Base-by-base conservation (phyloP, 1,284 basidiomycete genomes). In the Tilletiaria anomala region DNA sequence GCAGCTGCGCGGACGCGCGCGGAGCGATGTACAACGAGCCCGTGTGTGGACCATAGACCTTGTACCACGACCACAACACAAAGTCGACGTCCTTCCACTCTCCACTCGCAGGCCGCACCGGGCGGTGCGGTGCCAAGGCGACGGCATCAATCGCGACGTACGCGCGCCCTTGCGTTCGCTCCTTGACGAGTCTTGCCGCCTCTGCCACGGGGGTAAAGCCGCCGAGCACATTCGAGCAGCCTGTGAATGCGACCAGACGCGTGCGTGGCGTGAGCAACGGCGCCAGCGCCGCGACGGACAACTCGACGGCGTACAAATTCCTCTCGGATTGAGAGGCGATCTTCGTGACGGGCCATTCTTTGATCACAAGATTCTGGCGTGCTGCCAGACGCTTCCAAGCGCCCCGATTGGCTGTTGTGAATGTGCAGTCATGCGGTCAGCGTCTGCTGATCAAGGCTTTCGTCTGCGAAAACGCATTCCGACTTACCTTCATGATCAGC, bases 141-240 rank as follows among this genome's bases (percentile, higher is more conserved):
- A 84, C 82, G 48, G 80, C 82, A 55, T 84, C 82, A 1, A 83
- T 72, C 1, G 45, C 72, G 74, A 32, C 81, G 69, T 63, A 81
- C 74, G 34, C 82, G 61, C 62, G 8, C 5, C 32, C 32, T 11
- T n/a, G 73, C 72, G n/a, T 78, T 77, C 73, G 68, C 20, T 72
- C 70, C 26, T 67, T 68, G 1, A 77, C 78, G 12, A 71, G 68
- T 6, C 68, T 69, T 10, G 79, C 66, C 10, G 77, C 69, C 10
- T 74, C 73, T 43, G 76, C 73, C 14, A 83, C 74, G 0, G 78
- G 77, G 6, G 77, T 71, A 26, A 81, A 67, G 4, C 75, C 74
- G 1, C 82, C 82, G 11, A 83, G 72, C 40, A 84, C 73, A 58
- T 85, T 84, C 2, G 80, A 83, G 51, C 77, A 80, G 2, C 76